These are phyloP conservation scores for Apostasia shenzhenica DNA, from an alignment of 106 monocot genomes.

Conservation along the genomic window DNA sequence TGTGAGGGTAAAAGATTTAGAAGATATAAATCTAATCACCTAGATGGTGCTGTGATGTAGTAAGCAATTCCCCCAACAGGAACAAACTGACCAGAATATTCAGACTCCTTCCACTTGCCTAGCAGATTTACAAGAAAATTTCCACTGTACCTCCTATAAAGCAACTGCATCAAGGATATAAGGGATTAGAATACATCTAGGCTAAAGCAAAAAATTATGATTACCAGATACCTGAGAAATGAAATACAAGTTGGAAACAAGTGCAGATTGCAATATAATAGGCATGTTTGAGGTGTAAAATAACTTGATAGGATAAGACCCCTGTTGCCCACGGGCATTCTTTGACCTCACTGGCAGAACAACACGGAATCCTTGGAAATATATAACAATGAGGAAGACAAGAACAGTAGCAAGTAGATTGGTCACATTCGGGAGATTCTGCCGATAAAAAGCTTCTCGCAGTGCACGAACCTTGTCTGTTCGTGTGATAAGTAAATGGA, in stretches of 20 bases:
- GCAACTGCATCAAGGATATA: conserved; percentile 22
- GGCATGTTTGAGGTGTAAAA: conserved; percentile 51
- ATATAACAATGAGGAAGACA: conserved; percentile 40
- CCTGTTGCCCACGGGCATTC: conserved; percentile 42
- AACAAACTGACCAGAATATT: conserved; percentile 37
- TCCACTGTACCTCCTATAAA: conserved; percentile 38
- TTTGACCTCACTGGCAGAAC: conserved; percentile 46
- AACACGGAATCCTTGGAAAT: conserved; percentile 44
- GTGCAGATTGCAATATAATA: conserved; percentile 39
- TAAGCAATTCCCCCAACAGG: conserved; percentile 42
- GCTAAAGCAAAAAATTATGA: background rate
- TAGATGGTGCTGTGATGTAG: conserved; percentile 46
- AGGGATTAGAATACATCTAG: background rate
- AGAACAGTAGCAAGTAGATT: conserved; percentile 38
- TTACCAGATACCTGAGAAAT: conserved; percentile 26
- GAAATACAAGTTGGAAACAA: conserved; percentile 45
- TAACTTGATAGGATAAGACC: conserved; percentile 42
- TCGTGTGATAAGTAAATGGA: conserved; percentile 40
- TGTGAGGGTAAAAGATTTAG: no score
- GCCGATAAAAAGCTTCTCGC: conserved; percentile 38
- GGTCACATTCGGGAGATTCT: conserved; percentile 45
- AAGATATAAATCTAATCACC: conserved; percentile 10
- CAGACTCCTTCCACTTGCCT: conserved; percentile 47
- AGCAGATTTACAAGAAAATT: conserved; percentile 42
- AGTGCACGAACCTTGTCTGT: conserved; percentile 40